Evolutionary conservation across 2,329 filamentous ascomycete genomes (phyloP), one percentile per base, ranked within the genome.

Genomic region (Pseudogymnoascus sp.): DNA sequence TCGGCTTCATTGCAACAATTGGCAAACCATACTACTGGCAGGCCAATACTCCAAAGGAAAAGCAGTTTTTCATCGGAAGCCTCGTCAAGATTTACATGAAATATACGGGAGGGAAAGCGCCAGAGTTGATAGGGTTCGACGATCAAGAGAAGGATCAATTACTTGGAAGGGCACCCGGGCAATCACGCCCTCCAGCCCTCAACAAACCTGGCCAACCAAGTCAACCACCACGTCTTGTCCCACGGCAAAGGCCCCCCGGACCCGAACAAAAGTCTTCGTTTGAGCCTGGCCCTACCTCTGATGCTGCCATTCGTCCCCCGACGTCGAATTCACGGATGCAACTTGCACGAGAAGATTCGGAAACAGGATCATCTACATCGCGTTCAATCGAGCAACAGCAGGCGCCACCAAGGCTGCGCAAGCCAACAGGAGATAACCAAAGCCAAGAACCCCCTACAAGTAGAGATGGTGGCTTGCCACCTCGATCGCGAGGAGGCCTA

Each of bases 11-110:
- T 27, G 90, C 97, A 59, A 94, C 87, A 1, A 83, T 99, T 29
- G 88, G 89, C 27, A 99, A 99, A 74, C 89, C 92, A 0, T 99
- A 99, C 76, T 99, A 94, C 74, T 99, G 94, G 94, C 86, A 96
- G 74, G 92, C 94, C 35, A 87, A 91, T 66, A 94, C 90, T 0
- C 83, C 90, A 60, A 97, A 97, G 77, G 94, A 99, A 76, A 97
- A 97, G 80, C 93, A 96, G 72, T 97, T 97, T 77, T 99, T 99
- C 75, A 94, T 99, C 70, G 92, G 90, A 35, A 97, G 92, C 74
- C 77, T 97, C 68, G 86, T 97, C 71, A 99, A 97, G 75, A 97
- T 99, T 67, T 99, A 90, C 74, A 87, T 87, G 69, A 99, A 97
- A 76, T 99, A 97, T 72, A 97, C 94, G 0, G 89, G 90, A 29